Conservation (phyloP, 177 flowering plant genomes). For the Telopea speciosissima region DNA sequence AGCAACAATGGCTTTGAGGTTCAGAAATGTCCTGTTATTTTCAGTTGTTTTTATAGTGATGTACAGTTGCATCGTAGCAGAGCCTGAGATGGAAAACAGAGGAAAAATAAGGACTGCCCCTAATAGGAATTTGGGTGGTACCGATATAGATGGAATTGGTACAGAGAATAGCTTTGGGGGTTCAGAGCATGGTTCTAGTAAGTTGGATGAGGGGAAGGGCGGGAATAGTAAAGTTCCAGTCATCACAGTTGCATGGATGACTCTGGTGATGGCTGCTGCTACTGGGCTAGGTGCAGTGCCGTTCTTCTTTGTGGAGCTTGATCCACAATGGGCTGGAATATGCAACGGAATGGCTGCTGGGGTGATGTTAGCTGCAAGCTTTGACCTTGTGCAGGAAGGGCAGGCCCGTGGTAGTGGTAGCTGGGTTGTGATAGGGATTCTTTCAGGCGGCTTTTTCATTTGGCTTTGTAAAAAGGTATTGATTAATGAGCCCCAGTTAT, state of each 20-base stretch:
- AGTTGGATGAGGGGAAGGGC: conserved; percentile 32
- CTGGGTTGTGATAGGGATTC: conserved; percentile 90
- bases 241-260: conserved; percentile 78
- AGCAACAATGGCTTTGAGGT: conserved; percentile 28
- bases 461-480: conserved; percentile 92
- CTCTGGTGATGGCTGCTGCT: conserved; percentile 97
- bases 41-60: conserved; percentile 24
- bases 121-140: conserved; percentile 34
- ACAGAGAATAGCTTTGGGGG: conserved; percentile 30
- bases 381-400: conserved; percentile 97
- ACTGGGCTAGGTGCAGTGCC: conserved; percentile 96
- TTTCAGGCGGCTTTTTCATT: conserved; percentile 84
- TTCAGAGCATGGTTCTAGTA: conserved; percentile 24
- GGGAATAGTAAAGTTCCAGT: conserved; percentile 62
- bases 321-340: conserved; percentile 93
- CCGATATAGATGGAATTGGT: conserved; percentile 76
- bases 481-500: background rate
- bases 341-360: conserved; percentile 99
- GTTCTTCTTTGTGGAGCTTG: conserved; percentile 95
- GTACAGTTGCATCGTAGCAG: conserved; percentile 25
- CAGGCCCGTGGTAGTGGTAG: conserved; percentile 79
- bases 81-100: conserved; percentile 23
- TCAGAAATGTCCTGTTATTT: conserved; percentile 26
- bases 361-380: conserved; percentile 99
- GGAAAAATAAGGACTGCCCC: conserved; percentile 56